Percentiles rank a stretch among this genome's conserved stretches.
Conservation (phyloP, 345 rosid genomes). For the Bruguiera sexangula region DNA sequence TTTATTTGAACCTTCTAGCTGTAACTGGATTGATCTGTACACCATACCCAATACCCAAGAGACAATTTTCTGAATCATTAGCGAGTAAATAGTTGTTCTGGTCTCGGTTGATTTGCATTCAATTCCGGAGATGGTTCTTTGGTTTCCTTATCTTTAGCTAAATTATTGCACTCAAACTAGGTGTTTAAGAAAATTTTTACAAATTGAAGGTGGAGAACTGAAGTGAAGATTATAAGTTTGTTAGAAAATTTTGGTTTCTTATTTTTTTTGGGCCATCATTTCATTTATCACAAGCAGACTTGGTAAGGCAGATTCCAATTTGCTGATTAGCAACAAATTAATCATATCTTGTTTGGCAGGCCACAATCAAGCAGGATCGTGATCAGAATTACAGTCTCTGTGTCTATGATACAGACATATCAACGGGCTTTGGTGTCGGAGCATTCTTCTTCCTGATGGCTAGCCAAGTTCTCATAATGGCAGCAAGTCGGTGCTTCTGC, state of each 20-base stretch:
- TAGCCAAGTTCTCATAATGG: conserved; percentile 79
- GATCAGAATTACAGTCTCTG: conserved; percentile 56
- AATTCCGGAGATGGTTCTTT: too few relatives aligned
- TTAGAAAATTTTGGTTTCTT: background rate
- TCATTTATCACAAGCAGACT: background rate
- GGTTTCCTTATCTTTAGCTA: too few relatives aligned
- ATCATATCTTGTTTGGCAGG: conserved; percentile 44
- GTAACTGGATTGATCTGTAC: background rate
- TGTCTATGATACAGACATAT: conserved; percentile 76
- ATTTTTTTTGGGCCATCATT: background rate
- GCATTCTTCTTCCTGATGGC: conserved; percentile 70
- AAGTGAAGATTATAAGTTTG: too few relatives aligned
- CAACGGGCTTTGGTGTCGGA: conserved; percentile 84
- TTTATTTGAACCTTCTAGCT: background rate
- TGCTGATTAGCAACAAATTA: background rate
- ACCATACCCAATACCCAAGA: background rate
- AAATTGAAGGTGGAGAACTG: too few relatives aligned
- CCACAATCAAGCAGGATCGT: conserved; percentile 40
- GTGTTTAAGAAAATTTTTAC: too few relatives aligned
- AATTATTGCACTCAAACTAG: too few relatives aligned
- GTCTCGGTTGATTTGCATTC: background rate
- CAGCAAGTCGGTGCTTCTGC: conserved; percentile 88
- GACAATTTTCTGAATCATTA: background rate
- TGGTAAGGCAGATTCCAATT: background rate
- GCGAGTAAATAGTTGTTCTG: background rate